These are phyloP conservation scores for Lentinula guzmanii DNA, from an alignment of 768 basidiomycete genomes.

Conservation along the genomic window DNA sequence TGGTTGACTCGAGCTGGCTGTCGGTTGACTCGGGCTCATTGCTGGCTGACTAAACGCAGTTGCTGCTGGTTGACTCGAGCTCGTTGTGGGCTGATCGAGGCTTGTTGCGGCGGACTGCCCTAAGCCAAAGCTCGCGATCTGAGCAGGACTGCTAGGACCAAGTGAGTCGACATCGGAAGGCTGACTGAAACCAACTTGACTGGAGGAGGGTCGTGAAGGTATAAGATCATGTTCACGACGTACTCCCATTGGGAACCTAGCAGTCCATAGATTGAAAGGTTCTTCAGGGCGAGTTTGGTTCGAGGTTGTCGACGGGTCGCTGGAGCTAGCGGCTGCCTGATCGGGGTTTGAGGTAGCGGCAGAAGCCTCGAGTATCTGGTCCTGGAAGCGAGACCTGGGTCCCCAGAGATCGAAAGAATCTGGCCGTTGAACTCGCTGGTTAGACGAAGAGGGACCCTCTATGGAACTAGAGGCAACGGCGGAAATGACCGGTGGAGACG, in stretches of 20 bases:
- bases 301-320: neutral
- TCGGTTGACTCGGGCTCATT: neutral
- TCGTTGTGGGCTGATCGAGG: too few species aligned
- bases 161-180: neutral
- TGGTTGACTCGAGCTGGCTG: neutral
- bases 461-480: neutral
- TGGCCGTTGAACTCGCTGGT: neutral
- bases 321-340: neutral
- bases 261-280: neutral
- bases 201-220: neutral
- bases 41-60: too few species aligned
- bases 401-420: neutral
- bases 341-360: neutral
- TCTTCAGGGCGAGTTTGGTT: neutral
- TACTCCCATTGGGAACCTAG: neutral
- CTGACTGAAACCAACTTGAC: neutral
- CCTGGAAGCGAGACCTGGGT: neutral
- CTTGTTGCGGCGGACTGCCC: too few species aligned
- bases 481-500: neutral
- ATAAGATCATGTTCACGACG: too few species aligned
- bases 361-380: neutral
- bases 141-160: neutral
- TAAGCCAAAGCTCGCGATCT: neutral
- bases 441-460: neutral
- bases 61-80: too few species aligned